These are phyloP conservation scores for Phytophthora aleatoria DNA, from an alignment of 352 stramenopile genomes.

Conservation along the genomic window DNA sequence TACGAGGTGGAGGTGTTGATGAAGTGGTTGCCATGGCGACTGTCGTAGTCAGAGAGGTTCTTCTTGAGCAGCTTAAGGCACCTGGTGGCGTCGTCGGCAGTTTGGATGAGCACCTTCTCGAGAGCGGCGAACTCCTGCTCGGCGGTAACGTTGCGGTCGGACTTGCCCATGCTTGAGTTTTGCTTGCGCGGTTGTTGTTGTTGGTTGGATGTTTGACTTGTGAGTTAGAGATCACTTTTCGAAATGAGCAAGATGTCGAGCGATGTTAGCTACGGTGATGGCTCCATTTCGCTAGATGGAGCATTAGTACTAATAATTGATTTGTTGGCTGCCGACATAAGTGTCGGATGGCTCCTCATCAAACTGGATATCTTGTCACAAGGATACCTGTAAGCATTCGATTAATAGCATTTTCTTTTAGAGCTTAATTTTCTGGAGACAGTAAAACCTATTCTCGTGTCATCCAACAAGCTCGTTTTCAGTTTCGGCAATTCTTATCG, in stretches of 20 bases:
- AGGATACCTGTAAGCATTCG: background rate
- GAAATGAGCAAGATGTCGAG: conserved; percentile 17
- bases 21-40: conserved; percentile 21
- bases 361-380: background rate
- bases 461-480: no score
- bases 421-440: no score
- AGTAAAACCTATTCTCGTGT: no score
- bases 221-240: conserved; percentile 18
- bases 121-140: conserved; percentile 25
- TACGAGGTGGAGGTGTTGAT: conserved; percentile 20
- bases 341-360: no score
- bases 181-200: conserved; percentile 9
- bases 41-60: conserved; percentile 27
- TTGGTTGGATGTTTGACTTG: conserved; percentile 2
- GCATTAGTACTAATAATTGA: background rate
- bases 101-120: conserved; percentile 24
- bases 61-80: conserved; percentile 24
- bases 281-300: background rate
- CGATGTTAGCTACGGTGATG: background rate
- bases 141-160: conserved; percentile 12
- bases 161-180: conserved; percentile 23
- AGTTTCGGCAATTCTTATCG: no score
- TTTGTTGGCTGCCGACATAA: background rate
- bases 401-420: no score
- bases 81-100: conserved; percentile 18